Base-by-base conservation (phyloP, 177 flowering plant genomes). In the Vitis hybrid region DNA sequence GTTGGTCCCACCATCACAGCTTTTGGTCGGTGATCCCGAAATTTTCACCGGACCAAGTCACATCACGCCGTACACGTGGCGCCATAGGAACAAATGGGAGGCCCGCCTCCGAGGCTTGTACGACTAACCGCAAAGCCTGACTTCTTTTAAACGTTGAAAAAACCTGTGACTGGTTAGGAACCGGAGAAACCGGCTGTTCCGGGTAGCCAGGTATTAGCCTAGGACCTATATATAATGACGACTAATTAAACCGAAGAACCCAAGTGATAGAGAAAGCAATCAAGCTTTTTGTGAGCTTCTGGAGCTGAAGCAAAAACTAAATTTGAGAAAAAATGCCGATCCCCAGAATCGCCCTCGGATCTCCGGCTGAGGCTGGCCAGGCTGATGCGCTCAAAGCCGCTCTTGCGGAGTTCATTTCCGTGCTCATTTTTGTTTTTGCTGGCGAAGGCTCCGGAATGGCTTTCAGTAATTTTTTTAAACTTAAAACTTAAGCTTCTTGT, bases 401-500 rank as follows among this genome's bases (percentile, higher is more conserved):
- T n/a, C 75, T 89, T 9, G 90, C 93, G 1, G 93, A 89, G 86
- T 89, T 89, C 76, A 74, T 89, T 71, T 84, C 84, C 1, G 71
- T 75, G 66, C 78, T 89, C 47, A 87, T 89, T 62, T 89, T 89
- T 62, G 88, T 89, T 56, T 89, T 89, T 24, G 93, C 93, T 28
- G 93, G 93, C 12, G 80, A 84, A 75, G 93, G 93, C 51, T 80
- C 91, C 8, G 93, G 91, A 71, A 86, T 87, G 89, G 93, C 91
- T 49, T 87, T 83, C 78, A 83, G 93, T 89, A 77, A 9, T 50
- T 18, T 51, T 70, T 14, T 17, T 51, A 18, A 5, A 19, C 31
- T 2, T 11, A 49, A 59, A 38, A 38, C 47, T 5, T 38, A 8
- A 38, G 9, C 47, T 38, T 38, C 47, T 1, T 38, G 7, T 38